Evolutionary conservation across 2,329 filamentous ascomycete species (phyloP).

Genomic region (Colletotrichum musae): DNA sequence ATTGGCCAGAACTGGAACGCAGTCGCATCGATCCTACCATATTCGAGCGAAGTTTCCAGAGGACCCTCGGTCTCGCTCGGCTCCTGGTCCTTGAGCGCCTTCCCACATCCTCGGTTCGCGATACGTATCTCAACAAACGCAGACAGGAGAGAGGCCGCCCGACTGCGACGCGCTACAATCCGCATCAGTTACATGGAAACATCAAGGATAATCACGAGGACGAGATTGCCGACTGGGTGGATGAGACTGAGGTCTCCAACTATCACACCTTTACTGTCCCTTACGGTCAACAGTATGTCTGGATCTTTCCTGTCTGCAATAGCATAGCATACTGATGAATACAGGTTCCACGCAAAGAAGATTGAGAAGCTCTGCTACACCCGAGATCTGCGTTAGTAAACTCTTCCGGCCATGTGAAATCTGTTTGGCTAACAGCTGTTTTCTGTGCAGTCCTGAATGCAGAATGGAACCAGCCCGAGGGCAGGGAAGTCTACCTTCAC

Average conservation of each 20-base stretch:
- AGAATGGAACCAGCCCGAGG: slow-evolving; percentile 86
- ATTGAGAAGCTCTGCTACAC: slow-evolving; percentile 89
- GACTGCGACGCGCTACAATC: slow-evolving; percentile 58
- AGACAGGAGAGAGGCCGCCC: slow-evolving; percentile 82
- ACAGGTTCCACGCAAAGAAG: slow-evolving; percentile 71
- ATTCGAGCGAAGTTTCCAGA: slow-evolving; percentile 83
- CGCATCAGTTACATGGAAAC: slow-evolving; percentile 71
- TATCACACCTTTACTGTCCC: slow-evolving; percentile 85
- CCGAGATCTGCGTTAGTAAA: slow-evolving; percentile 73
- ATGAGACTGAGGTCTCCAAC: slow-evolving; percentile 81
- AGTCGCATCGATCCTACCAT: slow-evolving; percentile 87
- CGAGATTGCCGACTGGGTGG: slow-evolving; percentile 87
- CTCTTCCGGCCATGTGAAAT: too few relatives aligned
- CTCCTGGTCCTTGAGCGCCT: slow-evolving; percentile 85
- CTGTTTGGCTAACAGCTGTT: slow-evolving; percentile 5
- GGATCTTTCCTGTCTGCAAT: neutral
- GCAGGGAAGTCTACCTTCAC: slow-evolving; percentile 83
- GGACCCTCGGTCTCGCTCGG: slow-evolving; percentile 83
- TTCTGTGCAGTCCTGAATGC: slow-evolving; percentile 75
- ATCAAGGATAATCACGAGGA: slow-evolving; percentile 85
- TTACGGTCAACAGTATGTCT: slow-evolving; percentile 66
- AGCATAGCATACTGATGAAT: slow-evolving; percentile 1
- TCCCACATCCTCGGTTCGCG: slow-evolving; percentile 77
- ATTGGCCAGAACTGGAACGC: slow-evolving; percentile 82
- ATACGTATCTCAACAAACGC: slow-evolving; percentile 79